Percentiles rank a stretch among this genome's conserved stretches.
Evolutionary conservation across 495 filamentous ascomycete genomes (phyloP).

Genomic region (Aspergillus sclerotiicarbonarius): DNA sequence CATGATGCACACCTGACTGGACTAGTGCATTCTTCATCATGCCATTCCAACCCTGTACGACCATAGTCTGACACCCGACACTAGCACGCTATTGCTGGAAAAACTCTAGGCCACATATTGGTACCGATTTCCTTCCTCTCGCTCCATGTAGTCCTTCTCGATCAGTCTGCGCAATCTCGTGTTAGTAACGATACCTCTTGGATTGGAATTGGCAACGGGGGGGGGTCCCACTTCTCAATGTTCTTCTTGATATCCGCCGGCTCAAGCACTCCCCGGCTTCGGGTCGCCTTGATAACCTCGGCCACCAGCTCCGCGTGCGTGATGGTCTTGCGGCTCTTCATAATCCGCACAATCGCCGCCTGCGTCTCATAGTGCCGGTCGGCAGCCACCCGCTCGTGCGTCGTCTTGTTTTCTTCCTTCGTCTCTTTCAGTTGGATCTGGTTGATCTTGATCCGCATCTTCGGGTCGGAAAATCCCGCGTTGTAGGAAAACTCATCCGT

Average conservation of each 20-base stretch:
- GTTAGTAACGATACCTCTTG: conserved; percentile 4
- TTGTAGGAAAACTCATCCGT: conserved; percentile 85
- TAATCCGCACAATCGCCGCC: conserved; percentile 92
- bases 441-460: conserved; percentile 96
- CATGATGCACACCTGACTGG: not conserved
- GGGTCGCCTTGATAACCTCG: conserved; percentile 87
- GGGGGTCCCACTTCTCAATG: conserved; percentile 76
- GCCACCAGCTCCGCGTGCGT: conserved; percentile 75
- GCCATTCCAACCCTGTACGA: not conserved
- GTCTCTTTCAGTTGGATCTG: conserved; percentile 97
- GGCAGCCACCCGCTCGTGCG: conserved; percentile 81
- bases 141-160: conserved; percentile 94
- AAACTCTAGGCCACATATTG: conserved; percentile 70
- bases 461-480: conserved; percentile 67
- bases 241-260: conserved; percentile 88
- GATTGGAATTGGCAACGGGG: conserved; percentile 2
- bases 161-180: conserved; percentile 60
- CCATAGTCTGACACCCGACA: not conserved
- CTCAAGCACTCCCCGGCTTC: conserved; percentile 77
- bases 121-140: conserved; percentile 73
- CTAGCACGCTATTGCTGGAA: not conserved
- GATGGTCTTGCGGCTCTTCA: conserved; percentile 93
- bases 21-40: not conserved
- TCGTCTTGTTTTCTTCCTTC: conserved; percentile 84
- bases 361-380: conserved; percentile 96